Conservation (phyloP, 2,329 filamentous ascomycete genomes). For the Alternaria burnsii region DNA sequence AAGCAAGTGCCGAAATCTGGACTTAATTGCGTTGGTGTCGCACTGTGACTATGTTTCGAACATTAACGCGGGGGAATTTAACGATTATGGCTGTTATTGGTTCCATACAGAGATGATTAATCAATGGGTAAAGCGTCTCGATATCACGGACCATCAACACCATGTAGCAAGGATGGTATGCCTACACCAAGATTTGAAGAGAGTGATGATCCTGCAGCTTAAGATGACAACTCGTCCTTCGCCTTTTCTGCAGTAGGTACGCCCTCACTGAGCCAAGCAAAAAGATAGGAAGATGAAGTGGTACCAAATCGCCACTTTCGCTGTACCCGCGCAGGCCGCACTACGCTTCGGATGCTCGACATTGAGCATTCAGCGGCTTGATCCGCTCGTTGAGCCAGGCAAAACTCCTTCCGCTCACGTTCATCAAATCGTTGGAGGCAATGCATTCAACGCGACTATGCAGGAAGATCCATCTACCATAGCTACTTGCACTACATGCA, state of each 20-base stretch:
- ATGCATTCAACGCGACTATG: constrained; percentile 34
- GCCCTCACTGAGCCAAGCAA: neutral
- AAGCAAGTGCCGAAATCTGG: constrained; percentile 16
- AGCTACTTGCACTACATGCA: constrained; percentile 28
- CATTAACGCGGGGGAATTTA: neutral
- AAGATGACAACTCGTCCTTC: constrained; percentile 5
- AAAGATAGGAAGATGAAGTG: constrained; percentile 29
- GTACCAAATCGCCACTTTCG: constrained; percentile 22
- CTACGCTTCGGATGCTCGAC: constrained; percentile 39
- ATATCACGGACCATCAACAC: constrained; percentile 6
- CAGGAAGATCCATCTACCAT: constrained; percentile 16
- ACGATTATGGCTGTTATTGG: constrained; percentile 10
- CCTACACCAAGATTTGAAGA: neutral
- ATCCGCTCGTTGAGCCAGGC: constrained; percentile 37
- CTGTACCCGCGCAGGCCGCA: constrained; percentile 28
- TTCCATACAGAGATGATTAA: constrained; percentile 6
- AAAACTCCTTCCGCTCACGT: constrained; percentile 30
- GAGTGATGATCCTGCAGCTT: neutral
- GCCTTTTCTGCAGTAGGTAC: neutral
- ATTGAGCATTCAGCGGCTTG: constrained; percentile 35
- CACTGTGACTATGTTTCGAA: constrained; percentile 1
- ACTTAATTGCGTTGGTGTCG: constrained; percentile 2
- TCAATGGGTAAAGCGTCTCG: constrained; percentile 17
- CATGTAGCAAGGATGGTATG: constrained; percentile 4
- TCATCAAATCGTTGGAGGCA: constrained; percentile 34